These are phyloP conservation scores for Trypanosoma platydactyli DNA, from an alignment of 208 protist species.

Conservation along the genomic window DNA sequence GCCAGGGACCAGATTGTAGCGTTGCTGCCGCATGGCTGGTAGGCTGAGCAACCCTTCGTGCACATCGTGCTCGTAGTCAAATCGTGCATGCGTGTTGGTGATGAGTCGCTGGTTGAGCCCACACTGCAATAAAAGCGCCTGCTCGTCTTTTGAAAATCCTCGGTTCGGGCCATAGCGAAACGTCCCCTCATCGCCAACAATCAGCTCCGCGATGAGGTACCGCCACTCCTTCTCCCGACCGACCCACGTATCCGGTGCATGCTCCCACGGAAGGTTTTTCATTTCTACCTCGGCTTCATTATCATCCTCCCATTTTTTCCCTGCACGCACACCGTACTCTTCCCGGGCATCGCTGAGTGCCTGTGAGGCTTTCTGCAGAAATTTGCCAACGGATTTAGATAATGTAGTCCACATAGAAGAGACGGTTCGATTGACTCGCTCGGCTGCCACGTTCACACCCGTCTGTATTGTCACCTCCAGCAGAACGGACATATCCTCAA, in stretches of 20 bases:
- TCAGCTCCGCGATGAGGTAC: conserved; percentile 38
- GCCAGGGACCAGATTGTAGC: conserved; percentile 71
- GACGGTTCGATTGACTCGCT: conserved; percentile 58
- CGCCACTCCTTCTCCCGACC: conserved; percentile 57
- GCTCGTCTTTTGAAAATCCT: conserved; percentile 45
- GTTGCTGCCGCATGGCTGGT: conserved; percentile 43
- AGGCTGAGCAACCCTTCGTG: conserved; percentile 56
- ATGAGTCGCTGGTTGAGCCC: conserved; percentile 48
- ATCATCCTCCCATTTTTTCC: not conserved
- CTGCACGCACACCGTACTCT: conserved; percentile 22
- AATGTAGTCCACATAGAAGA: conserved; percentile 60
- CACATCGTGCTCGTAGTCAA: conserved; percentile 65
- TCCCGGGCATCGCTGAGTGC: conserved; percentile 50
- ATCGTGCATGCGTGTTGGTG: conserved; percentile 35
- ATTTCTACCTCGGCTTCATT: not conserved
- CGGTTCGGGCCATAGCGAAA: conserved; percentile 66
- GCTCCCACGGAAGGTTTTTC: conserved; percentile 51
- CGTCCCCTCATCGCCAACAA: conserved; percentile 54
- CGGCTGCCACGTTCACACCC: conserved; percentile 56
- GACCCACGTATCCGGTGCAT: conserved; percentile 55
- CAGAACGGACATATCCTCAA: conserved; percentile 29
- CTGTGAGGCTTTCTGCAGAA: conserved; percentile 45
- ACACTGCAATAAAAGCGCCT: conserved; percentile 54
- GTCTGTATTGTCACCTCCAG: conserved; percentile 62
- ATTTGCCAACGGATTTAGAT: conserved; percentile 44